Base-by-base conservation (phyloP, 441 rosid species). In the Hura crepitans region DNA sequence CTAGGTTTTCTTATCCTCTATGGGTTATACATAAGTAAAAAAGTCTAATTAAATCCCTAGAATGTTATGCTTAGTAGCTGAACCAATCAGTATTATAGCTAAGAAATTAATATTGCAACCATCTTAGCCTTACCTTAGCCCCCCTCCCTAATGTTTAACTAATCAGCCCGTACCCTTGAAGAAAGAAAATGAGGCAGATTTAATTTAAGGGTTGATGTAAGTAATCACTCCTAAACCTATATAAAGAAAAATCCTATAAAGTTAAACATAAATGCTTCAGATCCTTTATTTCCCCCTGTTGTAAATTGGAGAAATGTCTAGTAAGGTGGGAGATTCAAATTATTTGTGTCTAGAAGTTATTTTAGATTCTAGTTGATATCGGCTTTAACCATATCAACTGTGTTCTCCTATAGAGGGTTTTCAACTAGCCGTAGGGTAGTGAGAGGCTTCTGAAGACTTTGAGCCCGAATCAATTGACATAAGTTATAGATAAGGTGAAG, bases 301-400 rank as follows among this genome's bases (percentile, higher is more conserved):
- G 54, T 50, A 50, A 50, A 50, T n/a, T 50, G 54, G 54, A 22
- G 22, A 50, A 50, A 50, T 50, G 22, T 18, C 54, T 22, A n/a
- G 54, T 50, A n/a, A 50, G 54, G 54, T 50, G 54, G 54, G n/a
- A 50, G 54, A 50, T 50, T 50, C 18, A 2, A 50, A 50, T 50
- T 50, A 4, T 50, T 1, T 12, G 22, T 50, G 54, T 50, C 22
- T 22, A 50, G 14, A 50, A 50, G 7, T 2, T n/a, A 22, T 50
- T 50, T 50, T 50, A 50, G 22, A 15, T 50, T 50, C 4, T 50
- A 1, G 54, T 50, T 50, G 54, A 50, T 50, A n/a, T 22, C 20
- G 54, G 54, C 54, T 18, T 14, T 18, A n/a, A 50, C 18, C 23
- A 8, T 22, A n/a, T 50, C 54, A 50, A 50, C 54, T 50, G 54